These are phyloP conservation scores for Scedosporium minutisporum DNA, from an alignment of 2,329 filamentous ascomycete genomes.

Conservation along the genomic window DNA sequence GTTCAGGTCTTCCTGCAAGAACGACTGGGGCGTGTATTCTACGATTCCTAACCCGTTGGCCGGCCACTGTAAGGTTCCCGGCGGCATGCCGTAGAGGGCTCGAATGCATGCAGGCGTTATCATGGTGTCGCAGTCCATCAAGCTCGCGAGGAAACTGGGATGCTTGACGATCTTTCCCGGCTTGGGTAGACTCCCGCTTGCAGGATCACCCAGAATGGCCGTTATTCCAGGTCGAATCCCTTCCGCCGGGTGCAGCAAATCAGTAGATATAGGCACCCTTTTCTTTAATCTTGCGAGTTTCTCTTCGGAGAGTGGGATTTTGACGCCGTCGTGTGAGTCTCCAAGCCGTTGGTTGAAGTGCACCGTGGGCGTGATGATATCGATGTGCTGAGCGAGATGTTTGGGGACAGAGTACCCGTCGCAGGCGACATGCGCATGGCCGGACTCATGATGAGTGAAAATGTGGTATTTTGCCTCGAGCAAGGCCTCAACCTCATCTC, in stretches of 20 bases:
- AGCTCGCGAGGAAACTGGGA: constrained; percentile 20
- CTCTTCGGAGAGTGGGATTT: constrained; percentile 14
- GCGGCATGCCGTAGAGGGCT: constrained; percentile 35
- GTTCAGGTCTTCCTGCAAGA: constrained; percentile 38
- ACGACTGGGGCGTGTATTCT: constrained; percentile 41
- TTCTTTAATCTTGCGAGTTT: constrained; percentile 16
- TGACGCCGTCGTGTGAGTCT: constrained; percentile 14
- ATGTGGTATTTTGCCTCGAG: constrained; percentile 43
- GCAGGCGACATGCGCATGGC: constrained; percentile 28
- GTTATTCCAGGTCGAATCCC: constrained; percentile 9
- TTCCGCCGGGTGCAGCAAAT: constrained; percentile 11
- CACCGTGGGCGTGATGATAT: constrained; percentile 31
- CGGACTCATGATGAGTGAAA: constrained; percentile 28
- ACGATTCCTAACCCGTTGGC: constrained; percentile 43
- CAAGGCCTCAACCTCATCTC: constrained; percentile 32
- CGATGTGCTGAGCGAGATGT: constrained; percentile 25
- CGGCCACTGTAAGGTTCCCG: constrained; percentile 21
- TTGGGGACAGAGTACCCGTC: constrained; percentile 31
- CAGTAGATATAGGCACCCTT: constrained; percentile 10
- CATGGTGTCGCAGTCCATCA: constrained; percentile 34
- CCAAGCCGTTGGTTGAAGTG: constrained; percentile 24
- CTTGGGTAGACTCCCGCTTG: constrained; percentile 18
- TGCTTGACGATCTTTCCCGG: constrained; percentile 19
- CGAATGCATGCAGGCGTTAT: constrained; percentile 49
- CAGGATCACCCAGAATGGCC: constrained; percentile 19